A percentile compares a stretch with the other conserved stretches of the same genome.
Evolutionary conservation across 164 flowering plant species (phyloP).

Genomic region (Vitis rotundifolia): DNA sequence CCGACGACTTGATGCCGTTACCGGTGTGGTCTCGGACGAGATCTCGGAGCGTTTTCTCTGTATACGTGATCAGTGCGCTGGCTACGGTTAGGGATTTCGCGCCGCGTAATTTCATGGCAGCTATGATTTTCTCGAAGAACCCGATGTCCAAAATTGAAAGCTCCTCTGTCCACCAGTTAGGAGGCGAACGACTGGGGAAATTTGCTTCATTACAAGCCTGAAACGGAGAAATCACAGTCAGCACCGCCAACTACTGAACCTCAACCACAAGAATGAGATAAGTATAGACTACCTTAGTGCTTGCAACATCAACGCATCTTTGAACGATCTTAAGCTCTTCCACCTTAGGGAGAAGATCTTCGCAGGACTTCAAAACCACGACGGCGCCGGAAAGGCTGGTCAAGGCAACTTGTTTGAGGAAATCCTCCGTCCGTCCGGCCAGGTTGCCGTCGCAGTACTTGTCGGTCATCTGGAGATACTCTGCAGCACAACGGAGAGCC

Average conservation of each 20-base stretch:
- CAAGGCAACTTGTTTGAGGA: slow-evolving; percentile 67
- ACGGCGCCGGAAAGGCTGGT: slow-evolving; percentile 69
- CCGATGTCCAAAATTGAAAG: slow-evolving; percentile 51
- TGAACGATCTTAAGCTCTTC: slow-evolving; percentile 66
- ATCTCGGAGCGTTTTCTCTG: slow-evolving; percentile 66
- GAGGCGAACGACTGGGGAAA: slow-evolving; percentile 76
- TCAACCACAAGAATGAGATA: no score
- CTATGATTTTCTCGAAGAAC: slow-evolving; percentile 50
- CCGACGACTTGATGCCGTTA: slow-evolving; percentile 26
- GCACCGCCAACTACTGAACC: not conserved
- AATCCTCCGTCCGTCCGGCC: slow-evolving; percentile 74
- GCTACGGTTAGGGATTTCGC: slow-evolving; percentile 60
- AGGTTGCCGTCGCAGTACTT: slow-evolving; percentile 65
- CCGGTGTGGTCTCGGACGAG: slow-evolving; percentile 74
- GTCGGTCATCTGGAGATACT: slow-evolving; percentile 86
- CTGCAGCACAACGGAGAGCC: slow-evolving; percentile 83
- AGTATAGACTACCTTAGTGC: slow-evolving; percentile 47
- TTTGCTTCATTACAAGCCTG: slow-evolving; percentile 82
- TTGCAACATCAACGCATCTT: slow-evolving; percentile 61
- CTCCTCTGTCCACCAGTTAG: slow-evolving; percentile 96
- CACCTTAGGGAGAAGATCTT: slow-evolving; percentile 70
- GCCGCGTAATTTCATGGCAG: slow-evolving; percentile 63
- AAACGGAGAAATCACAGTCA: not conserved
- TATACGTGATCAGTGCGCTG: slow-evolving; percentile 64
- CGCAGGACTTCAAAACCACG: slow-evolving; percentile 71